Evolutionary conservation across 2,329 filamentous ascomycete species (phyloP).

Genomic region (Bipolaris sorokiniana): DNA sequence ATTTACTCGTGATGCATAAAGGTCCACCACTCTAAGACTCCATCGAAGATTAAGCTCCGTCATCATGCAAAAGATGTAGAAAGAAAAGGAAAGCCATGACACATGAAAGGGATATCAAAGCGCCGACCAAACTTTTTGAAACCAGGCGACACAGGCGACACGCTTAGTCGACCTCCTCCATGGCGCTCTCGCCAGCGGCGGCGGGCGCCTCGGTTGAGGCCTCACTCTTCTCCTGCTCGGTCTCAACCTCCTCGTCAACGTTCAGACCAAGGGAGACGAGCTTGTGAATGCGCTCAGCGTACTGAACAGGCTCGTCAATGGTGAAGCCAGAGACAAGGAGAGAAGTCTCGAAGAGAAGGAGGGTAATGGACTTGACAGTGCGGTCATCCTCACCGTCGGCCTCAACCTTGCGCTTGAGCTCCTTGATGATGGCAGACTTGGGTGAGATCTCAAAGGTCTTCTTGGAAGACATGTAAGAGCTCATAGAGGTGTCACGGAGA

Average conservation of each 20-base stretch:
- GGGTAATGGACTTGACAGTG: constrained; percentile 98
- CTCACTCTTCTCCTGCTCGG: constrained; percentile 61
- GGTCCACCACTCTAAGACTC: constrained; percentile 45
- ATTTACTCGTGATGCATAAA: constrained; percentile 45
- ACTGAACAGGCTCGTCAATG: constrained; percentile 97
- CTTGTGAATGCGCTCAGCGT: constrained; percentile 99
- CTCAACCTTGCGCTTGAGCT: constrained; percentile 99
- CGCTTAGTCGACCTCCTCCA: constrained; percentile 98
- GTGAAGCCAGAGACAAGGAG: constrained; percentile 99
- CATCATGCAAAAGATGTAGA: constrained; percentile 43
- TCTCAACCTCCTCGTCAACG: constrained; percentile 91
- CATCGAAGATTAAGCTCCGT: constrained; percentile 38
- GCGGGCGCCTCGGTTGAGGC: constrained; percentile 63
- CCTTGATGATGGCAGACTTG: constrained; percentile 95
- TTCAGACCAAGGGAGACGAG: constrained; percentile 97
- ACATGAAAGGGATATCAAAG: constrained; percentile 50
- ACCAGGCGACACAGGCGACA: constrained; percentile 31
- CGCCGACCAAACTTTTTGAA: constrained; percentile 48
- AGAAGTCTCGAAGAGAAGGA: constrained; percentile 98
- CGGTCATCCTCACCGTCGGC: constrained; percentile 96
- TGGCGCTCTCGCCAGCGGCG: constrained; percentile 83
- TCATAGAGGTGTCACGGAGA: constrained; percentile 99
- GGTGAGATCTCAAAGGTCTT: constrained; percentile 99
- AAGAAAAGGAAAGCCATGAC: constrained; percentile 45
- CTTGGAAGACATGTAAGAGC: constrained; percentile 99